Evolutionary conservation across 805 yeast genomes (phyloP), one percentile per base, ranked within the genome.

Genomic region (Metschnikowia corniflorae): DNA sequence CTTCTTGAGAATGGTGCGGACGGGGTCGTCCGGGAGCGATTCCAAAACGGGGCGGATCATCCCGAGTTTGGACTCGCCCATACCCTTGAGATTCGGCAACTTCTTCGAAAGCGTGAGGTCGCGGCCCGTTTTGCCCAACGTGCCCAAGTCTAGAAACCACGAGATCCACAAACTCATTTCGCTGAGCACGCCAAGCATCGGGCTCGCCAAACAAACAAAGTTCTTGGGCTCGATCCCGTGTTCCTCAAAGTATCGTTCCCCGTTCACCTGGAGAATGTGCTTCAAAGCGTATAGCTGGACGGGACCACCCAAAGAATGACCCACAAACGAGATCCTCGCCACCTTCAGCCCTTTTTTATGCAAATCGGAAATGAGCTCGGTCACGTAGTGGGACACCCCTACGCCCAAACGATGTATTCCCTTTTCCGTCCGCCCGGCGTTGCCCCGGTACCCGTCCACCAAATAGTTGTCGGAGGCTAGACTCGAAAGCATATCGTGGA

Each of bases 81-180:
- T 29, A 9, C 32, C 31, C 13, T 31, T 35, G 17, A 43, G 16
- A 13, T 42, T 50, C 3, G 71, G 67, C 4, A 61, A 29, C 27
- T 53, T 50, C 33, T 59, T 62, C 53, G 57, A 58, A 20, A 68
- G 52, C 5, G 73, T 65, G 37, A 68, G 51, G 46, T 68, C 74
- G 23, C 73, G 53, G 2, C 74, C 74, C 1, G 73, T 68, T 38
- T 61, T 65, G 12, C 74, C 74, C 27, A 68, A 47, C 1, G 72
- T 65, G 6, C 74, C 74, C 18, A 68, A 39, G 42, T 67, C 72
- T 30, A 68, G 50, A 29, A 68, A 62, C 69, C 70, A 64, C 19
- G 63, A 54, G 20, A 68, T 55, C 29, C 58, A 34, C 27, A 66
- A 56, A 40, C 68, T 65, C 52, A 63, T 54, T 40, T 68, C 74